Evolutionary conservation across 441 rosid genomes (phyloP), one percentile per base, ranked within the genome.

Genomic region (Breynia disticha): DNA sequence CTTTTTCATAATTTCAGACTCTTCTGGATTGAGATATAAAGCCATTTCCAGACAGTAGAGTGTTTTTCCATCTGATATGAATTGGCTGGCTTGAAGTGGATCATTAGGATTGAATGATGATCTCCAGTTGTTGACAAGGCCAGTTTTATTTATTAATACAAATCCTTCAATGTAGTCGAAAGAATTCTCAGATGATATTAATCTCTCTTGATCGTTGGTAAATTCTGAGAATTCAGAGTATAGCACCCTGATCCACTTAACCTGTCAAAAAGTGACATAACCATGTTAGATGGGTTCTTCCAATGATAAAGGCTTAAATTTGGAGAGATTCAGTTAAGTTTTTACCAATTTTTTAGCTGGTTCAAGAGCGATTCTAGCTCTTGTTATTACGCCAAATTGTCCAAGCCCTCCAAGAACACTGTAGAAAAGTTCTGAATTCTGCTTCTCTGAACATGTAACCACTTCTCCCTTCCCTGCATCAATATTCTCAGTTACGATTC

Each of bases 121-220:
- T 65, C 80, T 77, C 99, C 97, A 93, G 57, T 67, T 86, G 54
- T 81, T 72, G 16, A 88, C 79, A 48, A 93, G 75, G 48, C 82
- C 86, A 2, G 79, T 83, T 71, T 86, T 71, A 75, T 93, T 93
- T 47, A 88, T 80, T 46, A 77, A 62, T 19, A 84, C 95, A 46
- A 86, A 84, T 64, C 96, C 97, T 75, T 93, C 99, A 28, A 88
- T 68, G 69, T 93, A 93, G 68, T 93, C 87, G 7, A 93, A 86
- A 56, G 82, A 52, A 46, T 72, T 69, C 48, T 67, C 50, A 15
- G 70, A 63, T 6, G 87, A 79, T 72, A 93, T 83, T 56, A 88
- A 62, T 60, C 62, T 67, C 70, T 93, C 97, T 69, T 93, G 99
- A 70, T 88, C 97, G n/a, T 55, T 72, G 70, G 95, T 73, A 64